Base-by-base conservation (phyloP, 2,329 filamentous ascomycete genomes). In the Ascocoryne sarcoides region DNA sequence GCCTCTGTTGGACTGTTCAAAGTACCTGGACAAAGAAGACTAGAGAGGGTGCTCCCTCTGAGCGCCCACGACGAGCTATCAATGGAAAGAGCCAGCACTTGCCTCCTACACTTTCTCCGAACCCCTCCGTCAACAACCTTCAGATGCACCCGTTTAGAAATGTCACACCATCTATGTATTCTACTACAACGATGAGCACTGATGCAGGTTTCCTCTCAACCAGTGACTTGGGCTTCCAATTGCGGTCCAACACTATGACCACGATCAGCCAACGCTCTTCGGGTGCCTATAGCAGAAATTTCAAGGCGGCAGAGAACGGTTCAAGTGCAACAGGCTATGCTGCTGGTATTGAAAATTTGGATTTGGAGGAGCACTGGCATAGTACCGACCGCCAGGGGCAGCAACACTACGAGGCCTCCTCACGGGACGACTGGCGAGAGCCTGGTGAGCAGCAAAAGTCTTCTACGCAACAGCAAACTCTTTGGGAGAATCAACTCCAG, bases 1-100 rank as follows among this genome's bases (percentile, higher is more conserved):
- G 54, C 28, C 52, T 61, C 34, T 62, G 60, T 44, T 62, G 59
- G 59, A 50, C 33, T 5, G 40, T 42, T 48, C 45, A n/a, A 49
- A 48, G 52, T 32, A 49, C 34, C 19, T 53, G 51, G 52, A 29
- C n/a, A n/a, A n/a, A n/a, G n/a, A n/a, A n/a, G n/a, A n/a, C n/a
- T n/a, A n/a, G n/a, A n/a, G n/a, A n/a, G n/a, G n/a, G n/a, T n/a
- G n/a, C n/a, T n/a, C n/a, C n/a, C n/a, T n/a, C n/a, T n/a, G n/a
- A n/a, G n/a, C n/a, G n/a, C n/a, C n/a, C n/a, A n/a, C n/a, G n/a
- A n/a, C n/a, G n/a, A n/a, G n/a, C n/a, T n/a, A n/a, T n/a, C 10
- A 37, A 37, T 19, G 30, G n/a, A n/a, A n/a, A n/a, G n/a, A n/a
- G n/a, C n/a, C 32, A 40, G 18, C 32, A 40, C 9, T 15, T 30